Conservation (phyloP, 2,329 filamentous ascomycete species). For the Neospermospora avenae region DNA sequence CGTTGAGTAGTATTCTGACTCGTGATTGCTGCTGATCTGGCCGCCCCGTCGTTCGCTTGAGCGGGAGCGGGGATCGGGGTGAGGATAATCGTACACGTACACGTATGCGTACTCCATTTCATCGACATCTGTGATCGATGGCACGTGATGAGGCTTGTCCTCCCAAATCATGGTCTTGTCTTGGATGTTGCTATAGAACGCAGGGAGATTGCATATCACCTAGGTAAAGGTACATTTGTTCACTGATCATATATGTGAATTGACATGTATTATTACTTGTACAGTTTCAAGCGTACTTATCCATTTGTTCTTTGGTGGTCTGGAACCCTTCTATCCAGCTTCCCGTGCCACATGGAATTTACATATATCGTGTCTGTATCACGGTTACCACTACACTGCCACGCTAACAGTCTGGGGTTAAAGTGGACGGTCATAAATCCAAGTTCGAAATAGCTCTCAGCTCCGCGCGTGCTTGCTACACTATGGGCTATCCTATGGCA, state of each 20-base stretch:
- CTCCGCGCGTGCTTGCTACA: not conserved
- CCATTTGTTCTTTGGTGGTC: not conserved
- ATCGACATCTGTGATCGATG: not conserved
- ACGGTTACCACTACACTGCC: not conserved
- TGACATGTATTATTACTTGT: accelerated
- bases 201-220: not conserved
- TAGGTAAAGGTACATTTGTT: no score
- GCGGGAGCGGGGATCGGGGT: not conserved
- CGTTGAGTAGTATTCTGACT: conserved; percentile 7
- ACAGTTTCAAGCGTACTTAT: not conserved
- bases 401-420: not conserved
- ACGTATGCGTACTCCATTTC: not conserved
- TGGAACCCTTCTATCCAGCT: not conserved
- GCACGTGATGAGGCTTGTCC: not conserved
- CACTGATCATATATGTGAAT: no score
- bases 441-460: not conserved
- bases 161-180: not conserved
- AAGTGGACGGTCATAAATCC: not conserved
- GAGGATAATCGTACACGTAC: not conserved
- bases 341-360: not conserved
- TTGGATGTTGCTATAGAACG: not conserved
- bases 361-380: conserved; percentile 4
- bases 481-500: not conserved
- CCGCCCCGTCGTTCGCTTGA: no score
- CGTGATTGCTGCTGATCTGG: conserved; percentile 1